Evolutionary conservation across 1,139 yeast species (phyloP), one percentile per base, ranked within the genome.

Genomic region (Protomyces pachydermus): DNA sequence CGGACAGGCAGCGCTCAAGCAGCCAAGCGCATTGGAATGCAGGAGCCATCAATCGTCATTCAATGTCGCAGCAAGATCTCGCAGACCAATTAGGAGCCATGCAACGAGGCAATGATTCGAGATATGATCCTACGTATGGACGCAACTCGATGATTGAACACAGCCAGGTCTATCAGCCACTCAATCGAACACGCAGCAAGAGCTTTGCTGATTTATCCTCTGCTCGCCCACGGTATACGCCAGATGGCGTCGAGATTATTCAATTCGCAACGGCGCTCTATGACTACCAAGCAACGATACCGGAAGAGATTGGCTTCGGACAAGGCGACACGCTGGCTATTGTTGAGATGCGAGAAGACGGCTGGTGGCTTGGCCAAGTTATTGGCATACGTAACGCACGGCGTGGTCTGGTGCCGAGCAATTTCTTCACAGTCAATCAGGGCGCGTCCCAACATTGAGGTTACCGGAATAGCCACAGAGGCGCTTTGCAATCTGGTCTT

Each of bases 301-400:
- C 86, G n/a, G 93, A 88, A 57, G 97, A 90, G 71, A 80, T 89
- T 10, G 77, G 80, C 18, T 89, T 90, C 79, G 80, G 82, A 65
- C 87, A 88, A 72, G 87, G 87, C 64, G 95, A 91, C 79, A 74
- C 83, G n/a, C 77, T 90, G 74, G 80, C 84, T 67, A 83, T 90
- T 14, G 75, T 88, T 32, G 84, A 84, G 69, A 86, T 82, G 78
- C 95, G 89, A 73, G 91, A 87, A 64, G 96, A 90, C 71, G 90
- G 91, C 42, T 90, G 97, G 96, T 90, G 87, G 86, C 85, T 86
- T 70, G 87, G 89, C 67, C 96, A 90, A 72, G 83, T 87, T 61
- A 79, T 82, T 8, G 74, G 74, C n/a, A 66, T 82, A 65, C 79
- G 83, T 34, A 82, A 82, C 10, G 69, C 70, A 35, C 80, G 80